Conservation (phyloP, 306 rosid genomes). For the Aeschynomene evenia region DNA sequence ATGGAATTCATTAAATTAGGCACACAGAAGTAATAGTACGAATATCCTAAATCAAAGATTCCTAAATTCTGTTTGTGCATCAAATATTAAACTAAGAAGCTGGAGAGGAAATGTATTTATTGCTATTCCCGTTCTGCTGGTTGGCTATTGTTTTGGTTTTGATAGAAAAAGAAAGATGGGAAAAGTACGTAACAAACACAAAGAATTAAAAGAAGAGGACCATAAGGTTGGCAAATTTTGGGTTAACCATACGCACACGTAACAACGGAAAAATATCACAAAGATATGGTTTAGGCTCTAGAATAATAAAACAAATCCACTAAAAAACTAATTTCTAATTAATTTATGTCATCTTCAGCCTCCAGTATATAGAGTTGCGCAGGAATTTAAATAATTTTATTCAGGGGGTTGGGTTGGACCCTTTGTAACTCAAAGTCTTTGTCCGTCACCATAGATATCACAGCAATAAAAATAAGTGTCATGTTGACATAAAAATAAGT, state of each 20-base stretch:
- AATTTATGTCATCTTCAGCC: neutral
- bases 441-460: neutral
- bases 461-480: neutral
- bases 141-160: neutral
- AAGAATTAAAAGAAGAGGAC: neutral
- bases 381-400: neutral
- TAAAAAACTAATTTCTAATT: neutral
- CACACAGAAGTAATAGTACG: neutral
- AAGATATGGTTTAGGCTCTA: neutral
- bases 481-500: too few species aligned
- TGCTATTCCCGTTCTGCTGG: neutral
- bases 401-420: neutral
- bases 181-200: neutral
- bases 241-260: neutral
- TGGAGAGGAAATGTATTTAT: neutral
- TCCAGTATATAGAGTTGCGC: neutral
- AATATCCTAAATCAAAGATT: conserved; percentile 8
- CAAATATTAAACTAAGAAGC: neutral
- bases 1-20: neutral
- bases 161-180: neutral
- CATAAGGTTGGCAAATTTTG: neutral
- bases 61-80: neutral
- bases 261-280: neutral
- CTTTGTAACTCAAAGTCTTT: neutral
- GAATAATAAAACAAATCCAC: neutral